Conservation (phyloP, 1,139 yeast species). For the Yamadazyma taylorii region DNA sequence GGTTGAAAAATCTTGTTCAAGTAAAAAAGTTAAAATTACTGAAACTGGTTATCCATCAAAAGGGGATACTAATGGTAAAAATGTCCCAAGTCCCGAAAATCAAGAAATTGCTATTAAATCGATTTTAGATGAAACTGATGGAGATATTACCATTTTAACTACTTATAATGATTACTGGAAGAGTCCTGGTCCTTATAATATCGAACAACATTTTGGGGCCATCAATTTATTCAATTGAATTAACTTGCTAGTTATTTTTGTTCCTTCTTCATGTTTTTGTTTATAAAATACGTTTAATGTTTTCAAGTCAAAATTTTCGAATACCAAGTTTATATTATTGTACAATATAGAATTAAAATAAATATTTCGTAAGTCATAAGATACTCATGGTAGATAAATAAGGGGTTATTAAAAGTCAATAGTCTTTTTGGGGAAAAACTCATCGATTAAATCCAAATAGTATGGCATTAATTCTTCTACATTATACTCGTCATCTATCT, state of each 20-base stretch:
- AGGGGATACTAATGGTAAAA: conserved; percentile 69
- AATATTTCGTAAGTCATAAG: conserved; percentile 5
- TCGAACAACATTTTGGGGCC: conserved; percentile 85
- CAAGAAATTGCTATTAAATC: conserved; percentile 68
- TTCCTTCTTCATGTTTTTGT: too few species aligned
- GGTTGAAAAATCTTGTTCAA: conserved; percentile 53
- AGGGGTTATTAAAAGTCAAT: conserved; percentile 48
- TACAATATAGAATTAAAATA: conserved; percentile 5
- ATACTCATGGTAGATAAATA: not conserved
- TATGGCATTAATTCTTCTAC: conserved; percentile 54
- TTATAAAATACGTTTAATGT: too few species aligned
- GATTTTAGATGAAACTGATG: conserved; percentile 56
- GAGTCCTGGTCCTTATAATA: conserved; percentile 76
- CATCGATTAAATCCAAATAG: conserved; percentile 63
- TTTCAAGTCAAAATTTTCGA: not conserved
- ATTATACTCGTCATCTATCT: conserved; percentile 50
- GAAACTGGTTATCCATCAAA: conserved; percentile 90
- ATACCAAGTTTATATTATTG: conserved; percentile 6
- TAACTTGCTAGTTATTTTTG: not conserved
- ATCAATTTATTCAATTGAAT: conserved; percentile 39
- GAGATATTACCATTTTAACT: conserved; percentile 69
- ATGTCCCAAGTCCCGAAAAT: conserved; percentile 68
- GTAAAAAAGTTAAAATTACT: conserved; percentile 54
- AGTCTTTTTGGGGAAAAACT: conserved; percentile 57
- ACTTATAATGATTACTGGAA: conserved; percentile 86